Base-by-base conservation (phyloP, 164 flowering plant genomes). In the Vitis riparia region DNA sequence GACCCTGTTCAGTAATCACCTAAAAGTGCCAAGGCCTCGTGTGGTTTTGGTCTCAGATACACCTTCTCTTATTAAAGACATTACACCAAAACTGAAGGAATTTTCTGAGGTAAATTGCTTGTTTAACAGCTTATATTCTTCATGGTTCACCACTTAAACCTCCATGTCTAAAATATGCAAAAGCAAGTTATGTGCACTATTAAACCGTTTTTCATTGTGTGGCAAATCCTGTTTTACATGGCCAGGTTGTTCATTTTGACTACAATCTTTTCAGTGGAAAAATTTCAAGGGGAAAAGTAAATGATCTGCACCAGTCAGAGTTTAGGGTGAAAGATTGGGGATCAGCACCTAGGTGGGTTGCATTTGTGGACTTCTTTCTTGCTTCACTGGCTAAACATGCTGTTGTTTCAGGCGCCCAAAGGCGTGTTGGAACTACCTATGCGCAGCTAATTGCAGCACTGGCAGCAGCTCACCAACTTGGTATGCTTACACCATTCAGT, bases 291-390 rank as follows among this genome's bases (percentile, higher is more conserved):
- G 65, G 44, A 37, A 37, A 47, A 30, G 61, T 11, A 56, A 72
- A 68, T 61, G 61, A 63, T 57, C 77, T 71, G 66, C 75, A 67
- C 3, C 69, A 27, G 62, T 49, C 80, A 49, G 83, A 79, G 11
- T 91, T 93, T 68, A 84, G 98, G 80, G 84, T 66, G 44, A 93
- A 86, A 76, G 99, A 96, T 74, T 96, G 99, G 99, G 99, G 98
- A 0, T 97, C 99, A n/a, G 92, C 97, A 27, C 99, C 98, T 2
- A 86, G 99, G 83, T 96, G 99, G 99, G 99, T 93, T 71, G 96
- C 98, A 59, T 93, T 96, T 81, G 99, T 92, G 47, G 99, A 96
- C 70, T 96, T 96, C 82, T 96, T 96, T 72, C 88, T 96, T 50
- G 99, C 99, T 47, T 81, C 98, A 29, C 97, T 86, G 15, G 97